Base-by-base conservation (phyloP, 2,329 filamentous ascomycete species). In the Pseudovirgaria hyperparasitica region DNA sequence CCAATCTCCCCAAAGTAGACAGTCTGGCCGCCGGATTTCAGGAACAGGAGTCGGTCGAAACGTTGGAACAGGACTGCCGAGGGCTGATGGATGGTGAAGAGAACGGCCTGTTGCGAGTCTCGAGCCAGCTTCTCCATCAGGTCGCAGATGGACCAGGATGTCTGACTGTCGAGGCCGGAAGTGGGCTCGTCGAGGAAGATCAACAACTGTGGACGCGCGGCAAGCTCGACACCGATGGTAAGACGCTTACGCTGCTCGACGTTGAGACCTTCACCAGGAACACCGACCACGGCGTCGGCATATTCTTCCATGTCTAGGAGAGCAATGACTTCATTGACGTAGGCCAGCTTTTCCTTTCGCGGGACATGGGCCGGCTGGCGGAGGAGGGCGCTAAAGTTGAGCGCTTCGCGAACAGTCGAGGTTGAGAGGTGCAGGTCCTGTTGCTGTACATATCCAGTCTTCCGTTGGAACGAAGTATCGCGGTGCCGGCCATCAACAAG, bases 31-130 rank as follows among this genome's bases (percentile, higher is more conserved):
- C 81, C 81, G 45, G 70, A 76, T 18, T 76, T 74, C 10, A 90
- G 60, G 60, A 90, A 82, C 17, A 87, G 64, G 6, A 90, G 68
- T 32, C 79, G 71, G 45, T 90, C 82, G 48, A 90, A 94, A 32
- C 82, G 78, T 51, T 93, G 82, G 63, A 94, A 93, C 28, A 94
- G 67, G 68, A 92, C 85, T 18, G 86, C 85, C 9, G 82, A 92
- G n/a, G 87, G 87, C 54, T 96, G 87, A 52, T 96, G 87, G 34
- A 94, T 94, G 0, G 87, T 94, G 60, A 85, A 93, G n/a, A 94
- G 73, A 54, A 94, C 82, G 27, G 87, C 86, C 50, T 92, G 84
- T 28, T 54, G 50, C 10, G 87, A 86, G 36, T 75, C 79, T 52
- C 87, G 80, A 42, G 84, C 84, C 18, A 94, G 66, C 56, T 92